These are phyloP conservation scores for Geotrichum fermentans DNA, from an alignment of 1,139 yeast genomes.

Conservation along the genomic window DNA sequence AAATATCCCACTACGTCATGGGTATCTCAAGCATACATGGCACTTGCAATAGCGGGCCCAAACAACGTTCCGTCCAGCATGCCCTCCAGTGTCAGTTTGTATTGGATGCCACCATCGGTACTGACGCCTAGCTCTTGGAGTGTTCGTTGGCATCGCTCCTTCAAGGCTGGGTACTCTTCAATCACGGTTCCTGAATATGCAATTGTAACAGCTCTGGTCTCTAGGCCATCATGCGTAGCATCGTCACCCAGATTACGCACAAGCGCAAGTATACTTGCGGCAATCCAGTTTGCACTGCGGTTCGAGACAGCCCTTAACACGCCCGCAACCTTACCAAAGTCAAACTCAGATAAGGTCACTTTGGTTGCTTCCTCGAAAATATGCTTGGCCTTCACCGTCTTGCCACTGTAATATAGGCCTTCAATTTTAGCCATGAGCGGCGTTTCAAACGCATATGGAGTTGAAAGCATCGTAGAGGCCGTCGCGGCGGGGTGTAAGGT, in stretches of 20 bases:
- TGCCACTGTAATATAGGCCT: slow-evolving; percentile 7
- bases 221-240: neutral
- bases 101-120: slow-evolving; percentile 17
- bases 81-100: slow-evolving; percentile 24
- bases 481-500: slow-evolving; percentile 39
- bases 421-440: slow-evolving; percentile 33
- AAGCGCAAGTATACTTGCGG: slow-evolving; percentile 64
- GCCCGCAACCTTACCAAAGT: slow-evolving; percentile 40
- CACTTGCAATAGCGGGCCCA: slow-evolving; percentile 36
- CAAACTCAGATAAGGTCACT: slow-evolving; percentile 12
- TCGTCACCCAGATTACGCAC: slow-evolving; percentile 7
- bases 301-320: slow-evolving; percentile 62
- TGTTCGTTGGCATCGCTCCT: slow-evolving; percentile 42
- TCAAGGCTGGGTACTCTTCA: slow-evolving; percentile 79
- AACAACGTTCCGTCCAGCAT: slow-evolving; percentile 31
- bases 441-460: slow-evolving; percentile 28
- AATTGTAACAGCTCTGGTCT: slow-evolving; percentile 38
- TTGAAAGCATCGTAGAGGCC: neutral
- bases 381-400: neutral
- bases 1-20: too few relatives aligned
- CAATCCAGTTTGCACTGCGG: slow-evolving; percentile 76
- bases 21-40: slow-evolving; percentile 27
- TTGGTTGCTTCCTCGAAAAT: neutral
- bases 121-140: slow-evolving; percentile 26
- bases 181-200: slow-evolving; percentile 89